Evolutionary conservation across 345 rosid genomes (phyloP).

Genomic region (Hibiscus tridactylites): DNA sequence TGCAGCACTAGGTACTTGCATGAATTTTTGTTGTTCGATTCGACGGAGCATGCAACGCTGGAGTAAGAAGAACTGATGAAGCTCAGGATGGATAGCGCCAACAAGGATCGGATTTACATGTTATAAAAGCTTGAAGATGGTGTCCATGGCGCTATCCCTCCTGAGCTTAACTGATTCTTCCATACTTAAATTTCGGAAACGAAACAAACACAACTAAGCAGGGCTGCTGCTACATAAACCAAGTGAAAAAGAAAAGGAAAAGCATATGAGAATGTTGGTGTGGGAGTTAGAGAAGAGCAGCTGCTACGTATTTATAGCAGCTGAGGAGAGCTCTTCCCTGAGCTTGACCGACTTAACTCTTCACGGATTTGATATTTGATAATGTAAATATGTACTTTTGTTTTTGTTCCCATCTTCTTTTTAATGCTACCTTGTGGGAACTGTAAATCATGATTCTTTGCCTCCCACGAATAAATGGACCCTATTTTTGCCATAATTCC

Average conservation of each 20-base stretch:
- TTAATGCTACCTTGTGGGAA: not conserved
- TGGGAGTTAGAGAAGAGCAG: conserved; percentile 2
- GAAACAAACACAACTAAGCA: not conserved
- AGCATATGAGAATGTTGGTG: not conserved
- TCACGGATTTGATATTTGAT: conserved; percentile 11
- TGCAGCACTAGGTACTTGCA: not conserved
- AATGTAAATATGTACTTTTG: not conserved
- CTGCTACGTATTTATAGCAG: conserved; percentile 9
- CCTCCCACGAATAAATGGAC: not conserved
- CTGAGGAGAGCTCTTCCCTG: not conserved
- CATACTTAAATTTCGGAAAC: conserved; percentile 5
- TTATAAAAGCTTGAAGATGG: not conserved
- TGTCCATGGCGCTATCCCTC: conserved; percentile 41
- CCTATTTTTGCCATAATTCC: not conserved
- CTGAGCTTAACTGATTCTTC: conserved; percentile 43
- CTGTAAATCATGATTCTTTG: not conserved
- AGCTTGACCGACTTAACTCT: not conserved
- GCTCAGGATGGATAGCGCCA: conserved; percentile 20
- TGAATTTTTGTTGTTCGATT: not conserved
- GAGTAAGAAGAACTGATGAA: conserved; percentile 19
- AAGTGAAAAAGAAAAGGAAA: not conserved
- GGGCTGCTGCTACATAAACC: not conserved
- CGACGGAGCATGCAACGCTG: not conserved
- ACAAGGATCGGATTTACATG: not conserved
- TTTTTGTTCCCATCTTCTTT: not conserved